These are phyloP conservation scores for Scorias spongiosa DNA, from an alignment of 2,329 filamentous ascomycete species.

Conservation along the genomic window DNA sequence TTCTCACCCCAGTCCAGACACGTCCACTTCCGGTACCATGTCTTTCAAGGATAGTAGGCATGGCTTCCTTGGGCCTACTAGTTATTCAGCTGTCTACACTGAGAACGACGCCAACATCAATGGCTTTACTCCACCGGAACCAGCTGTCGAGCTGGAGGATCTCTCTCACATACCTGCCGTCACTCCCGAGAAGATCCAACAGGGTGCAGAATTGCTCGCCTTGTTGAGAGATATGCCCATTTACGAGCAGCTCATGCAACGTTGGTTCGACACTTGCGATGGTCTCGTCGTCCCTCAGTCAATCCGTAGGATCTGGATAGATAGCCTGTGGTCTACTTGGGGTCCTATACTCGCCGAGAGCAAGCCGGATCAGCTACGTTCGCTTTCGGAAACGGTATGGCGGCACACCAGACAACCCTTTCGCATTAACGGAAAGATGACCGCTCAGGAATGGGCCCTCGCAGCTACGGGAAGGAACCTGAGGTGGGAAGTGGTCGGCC, in stretches of 20 bases:
- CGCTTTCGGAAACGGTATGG: conserved; percentile 23
- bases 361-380: conserved; percentile 9
- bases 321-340: neutral
- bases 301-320: neutral
- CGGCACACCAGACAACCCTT: conserved; percentile 21
- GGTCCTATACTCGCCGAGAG: neutral
- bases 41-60: neutral
- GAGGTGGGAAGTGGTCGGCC: conserved; percentile 26
- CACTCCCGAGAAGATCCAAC: conserved; percentile 3
- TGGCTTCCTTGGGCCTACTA: conserved; percentile 9
- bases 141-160: conserved; percentile 1
- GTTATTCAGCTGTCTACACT: conserved; percentile 8
- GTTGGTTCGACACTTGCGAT: neutral
- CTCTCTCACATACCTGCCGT: neutral
- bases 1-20: neutral
- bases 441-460: conserved; percentile 19
- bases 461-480: conserved; percentile 21
- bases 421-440: conserved; percentile 19
- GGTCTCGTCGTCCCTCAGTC: neutral
- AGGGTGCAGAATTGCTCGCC: conserved; percentile 6
- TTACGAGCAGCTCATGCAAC: neutral
- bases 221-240: neutral
- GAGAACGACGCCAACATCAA: conserved; percentile 11
- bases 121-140: conserved; percentile 2
- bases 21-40: neutral